Base-by-base conservation (phyloP, 176 grass and related monocot species). In the Poa annua region DNA sequence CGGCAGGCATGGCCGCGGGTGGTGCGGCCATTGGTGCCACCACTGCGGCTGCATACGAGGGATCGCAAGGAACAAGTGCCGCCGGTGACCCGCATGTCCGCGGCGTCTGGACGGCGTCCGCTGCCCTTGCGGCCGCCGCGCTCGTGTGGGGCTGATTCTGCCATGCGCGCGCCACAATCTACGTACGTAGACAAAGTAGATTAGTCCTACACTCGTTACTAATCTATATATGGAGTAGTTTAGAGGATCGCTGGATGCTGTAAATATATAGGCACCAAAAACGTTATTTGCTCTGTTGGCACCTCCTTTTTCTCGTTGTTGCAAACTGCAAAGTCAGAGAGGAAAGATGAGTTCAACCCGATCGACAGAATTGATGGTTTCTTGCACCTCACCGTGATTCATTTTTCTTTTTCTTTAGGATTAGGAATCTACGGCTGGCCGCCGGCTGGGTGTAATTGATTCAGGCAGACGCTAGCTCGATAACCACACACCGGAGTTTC, bases 61-160 rank as follows among this genome's bases (percentile, higher is more conserved):
- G 11, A 8, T 71, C 67, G n/a, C 39, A 71, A 15, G n/a, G 39
- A 45, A 12, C 11, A 22, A 45, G 39, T 41, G n/a, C 39, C 11
- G 41, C 29, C 29, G 29, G 67, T 25, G 39, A 24, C 39, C 11
- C 11, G 5, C 6, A 4, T 71, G 29, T 29, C 29, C 29, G 29
- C 29, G 29, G 29, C 29, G 67, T 12, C 39, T 71, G 67, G 67
- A 47, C n/a, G n/a, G 67, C 39, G 67, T 71, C 39, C 36, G 67
- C 39, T 25, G 39, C 39, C 8, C n/a, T 71, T 20, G 67, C 67
- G 39, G 20, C 67, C 21, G 67, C 67, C 67, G 39, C 39, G n/a
- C 39, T 71, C n/a, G 67, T 25, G 41, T 71, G 39, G 67, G 2
- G 67, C 67, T 11, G 44, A 11, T 44, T 70, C 7, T n/a, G 44